These are phyloP conservation scores for Achaetomium macrosporum DNA, from an alignment of 2,329 filamentous ascomycete genomes.

Conservation along the genomic window DNA sequence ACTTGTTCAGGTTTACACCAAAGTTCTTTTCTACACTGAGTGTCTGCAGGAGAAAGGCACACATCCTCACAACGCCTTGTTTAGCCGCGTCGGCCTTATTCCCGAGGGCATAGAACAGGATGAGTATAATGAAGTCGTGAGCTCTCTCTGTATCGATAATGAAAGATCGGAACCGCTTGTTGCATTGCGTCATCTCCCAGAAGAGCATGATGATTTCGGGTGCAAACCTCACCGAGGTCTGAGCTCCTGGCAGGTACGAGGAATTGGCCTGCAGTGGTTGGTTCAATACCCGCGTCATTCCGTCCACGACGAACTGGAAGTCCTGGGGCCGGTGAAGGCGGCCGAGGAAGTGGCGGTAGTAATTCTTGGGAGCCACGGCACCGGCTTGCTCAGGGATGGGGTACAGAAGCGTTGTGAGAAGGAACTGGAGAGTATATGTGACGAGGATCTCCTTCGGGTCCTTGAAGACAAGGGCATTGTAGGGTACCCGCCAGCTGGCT, in stretches of 20 bases:
- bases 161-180: constrained; percentile 93
- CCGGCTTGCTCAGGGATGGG: constrained; percentile 73
- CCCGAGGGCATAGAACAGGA: constrained; percentile 89
- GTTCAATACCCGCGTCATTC: constrained; percentile 86
- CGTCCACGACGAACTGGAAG: constrained; percentile 94
- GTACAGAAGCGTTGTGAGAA: constrained; percentile 81
- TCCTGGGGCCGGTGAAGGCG: constrained; percentile 89
- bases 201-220: constrained; percentile 96
- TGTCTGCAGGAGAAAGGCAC: constrained; percentile 92
- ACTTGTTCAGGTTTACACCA: constrained; percentile 81
- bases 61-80: constrained; percentile 92
- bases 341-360: constrained; percentile 86
- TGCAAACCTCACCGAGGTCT: constrained; percentile 75
- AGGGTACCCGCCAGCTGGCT: constrained; percentile 86
- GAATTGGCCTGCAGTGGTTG: constrained; percentile 85
- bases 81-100: constrained; percentile 80
- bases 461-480: constrained; percentile 86
- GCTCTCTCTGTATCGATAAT: constrained; percentile 93
- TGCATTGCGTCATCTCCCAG: constrained; percentile 96
- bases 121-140: constrained; percentile 85
- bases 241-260: constrained; percentile 81
- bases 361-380: constrained; percentile 70
- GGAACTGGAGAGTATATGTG: constrained; percentile 83
- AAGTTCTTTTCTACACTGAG: constrained; percentile 90
- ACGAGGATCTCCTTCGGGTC: constrained; percentile 87